Evolutionary conservation across 208 protist genomes (phyloP), one percentile per base, ranked within the genome.

Genomic region (Vickermania ingenoplastis): DNA sequence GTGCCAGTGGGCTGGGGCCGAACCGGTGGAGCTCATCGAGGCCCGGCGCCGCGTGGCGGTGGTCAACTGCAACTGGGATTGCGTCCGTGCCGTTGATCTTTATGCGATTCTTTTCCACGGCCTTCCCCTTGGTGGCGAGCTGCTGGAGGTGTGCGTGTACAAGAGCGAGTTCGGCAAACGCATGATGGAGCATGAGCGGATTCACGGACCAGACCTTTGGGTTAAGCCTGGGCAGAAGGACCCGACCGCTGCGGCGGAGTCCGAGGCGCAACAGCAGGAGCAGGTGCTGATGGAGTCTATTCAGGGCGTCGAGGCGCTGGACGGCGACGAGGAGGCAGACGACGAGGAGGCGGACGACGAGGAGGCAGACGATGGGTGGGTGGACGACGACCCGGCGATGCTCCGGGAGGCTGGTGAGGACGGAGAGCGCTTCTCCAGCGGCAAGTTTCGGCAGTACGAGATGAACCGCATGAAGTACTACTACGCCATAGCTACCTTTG

Each of bases 401-500:
- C 51, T 80, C 14, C 57, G 50, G 0, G 89, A 95, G 59, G 67
- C 81, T 52, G 78, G 78, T 52, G 89, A 90, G 22, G 76, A 94
- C 31, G 86, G 89, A 22, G 88, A 97, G 65, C 77, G 84, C 57
- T 93, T 97, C 71, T 93, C 89, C 0, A 67, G 75, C 53, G 92
- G 92, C 48, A 92, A 95, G 74, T 90, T 89, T 61, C 78, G 92
- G 45, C 69, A 79, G 65, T 98, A 98, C 79, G 94, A 98, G 75
- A 83, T 96, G 63, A 63, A 91, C 62, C 83, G 91, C 30, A 85
- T 97, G 78, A 87, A 83, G 69, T 98, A 98, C 75, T 99, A 97
- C 75, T 99, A 98, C 77, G 97, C 96, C n/a, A 81, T 99, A 0
- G 94, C 94, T 21, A 91, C 86, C 36, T 98, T 97, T 73, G 96